phyloP scores from a whole-genome alignment of 176 grass and related monocot species.

The Bothriochloa decipiens region DNA sequence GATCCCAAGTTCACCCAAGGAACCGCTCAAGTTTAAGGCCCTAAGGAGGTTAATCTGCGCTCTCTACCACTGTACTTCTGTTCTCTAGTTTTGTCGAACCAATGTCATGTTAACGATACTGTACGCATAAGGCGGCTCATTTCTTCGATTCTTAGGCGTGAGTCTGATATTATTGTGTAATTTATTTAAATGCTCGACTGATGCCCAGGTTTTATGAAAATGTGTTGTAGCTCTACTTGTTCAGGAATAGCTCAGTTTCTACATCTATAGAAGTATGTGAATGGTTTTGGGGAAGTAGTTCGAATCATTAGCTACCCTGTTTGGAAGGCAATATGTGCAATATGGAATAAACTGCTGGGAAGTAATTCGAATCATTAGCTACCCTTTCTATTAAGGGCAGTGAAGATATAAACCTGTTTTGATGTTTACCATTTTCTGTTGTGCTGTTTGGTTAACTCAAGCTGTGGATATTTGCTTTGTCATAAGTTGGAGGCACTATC shows the following conservation, averaged over 20 bases:
- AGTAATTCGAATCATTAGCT: too few relatives aligned
- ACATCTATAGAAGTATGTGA: slow-evolving; percentile 11
- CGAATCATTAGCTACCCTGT: background rate
- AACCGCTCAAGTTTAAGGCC: slow-evolving; percentile 79
- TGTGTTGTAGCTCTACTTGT: background rate
- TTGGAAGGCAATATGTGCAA: background rate
- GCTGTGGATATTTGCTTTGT: background rate
- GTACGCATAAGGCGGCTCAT: slow-evolving; percentile 28
- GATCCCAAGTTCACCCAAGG: slow-evolving; percentile 93
- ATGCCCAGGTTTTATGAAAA: slow-evolving; percentile 28
- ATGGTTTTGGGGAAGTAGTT: background rate
- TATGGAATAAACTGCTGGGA: too few relatives aligned
- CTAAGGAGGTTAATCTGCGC: background rate
- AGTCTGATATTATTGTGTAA: slow-evolving; percentile 15
- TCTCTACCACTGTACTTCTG: slow-evolving; percentile 5
- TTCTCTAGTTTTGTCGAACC: slow-evolving; percentile 50
- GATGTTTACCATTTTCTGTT: too few relatives aligned
- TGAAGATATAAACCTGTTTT: too few relatives aligned
- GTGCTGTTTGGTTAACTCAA: too few relatives aligned
- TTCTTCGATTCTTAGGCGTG: slow-evolving; percentile 34
- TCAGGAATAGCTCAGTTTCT: background rate
- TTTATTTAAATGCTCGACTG: background rate
- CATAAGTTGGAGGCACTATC: background rate
- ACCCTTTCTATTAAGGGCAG: background rate
- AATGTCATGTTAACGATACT: slow-evolving; percentile 8